phyloP scores from a whole-genome alignment of 176 grass and related monocot species.

The Areca catechu region DNA sequence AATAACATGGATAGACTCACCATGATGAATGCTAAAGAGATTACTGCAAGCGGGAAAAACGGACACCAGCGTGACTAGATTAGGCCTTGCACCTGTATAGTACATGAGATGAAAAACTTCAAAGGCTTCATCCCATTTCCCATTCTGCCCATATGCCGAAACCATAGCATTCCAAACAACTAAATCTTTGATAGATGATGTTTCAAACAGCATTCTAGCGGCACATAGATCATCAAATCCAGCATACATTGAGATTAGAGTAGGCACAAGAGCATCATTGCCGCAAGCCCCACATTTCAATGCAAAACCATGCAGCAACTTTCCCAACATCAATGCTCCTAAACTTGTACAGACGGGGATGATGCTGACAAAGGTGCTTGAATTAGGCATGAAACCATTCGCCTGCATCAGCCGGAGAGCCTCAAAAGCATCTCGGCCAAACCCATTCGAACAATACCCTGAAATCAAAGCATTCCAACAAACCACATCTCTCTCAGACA shows the following conservation, averaged over 20 bases:
- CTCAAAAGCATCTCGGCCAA: conserved; percentile 23
- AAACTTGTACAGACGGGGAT: conserved; percentile 23
- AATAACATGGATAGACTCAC: conserved; percentile 46
- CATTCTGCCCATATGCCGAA: conserved; percentile 33
- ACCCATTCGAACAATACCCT: conserved; percentile 38
- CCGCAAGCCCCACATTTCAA: conserved; percentile 37
- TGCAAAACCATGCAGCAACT: conserved; percentile 35
- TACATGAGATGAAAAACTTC: conserved; percentile 39
- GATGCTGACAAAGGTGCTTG: conserved; percentile 34
- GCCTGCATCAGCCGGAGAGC: conserved; percentile 29
- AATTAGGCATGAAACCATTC: conserved; percentile 28
- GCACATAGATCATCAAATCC: conserved; percentile 29
- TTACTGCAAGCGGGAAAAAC: conserved; percentile 48
- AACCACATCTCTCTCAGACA: conserved; percentile 41
- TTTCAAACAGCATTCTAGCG: conserved; percentile 38
- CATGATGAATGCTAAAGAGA: conserved; percentile 23
- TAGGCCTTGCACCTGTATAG: conserved; percentile 18
- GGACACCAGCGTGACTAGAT: conserved; percentile 47
- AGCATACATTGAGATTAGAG: conserved; percentile 55
- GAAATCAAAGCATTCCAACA: conserved; percentile 59
- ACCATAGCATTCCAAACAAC: conserved; percentile 64
- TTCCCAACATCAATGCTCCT: neutral
- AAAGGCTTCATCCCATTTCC: conserved; percentile 30
- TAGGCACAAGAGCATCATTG: conserved; percentile 34
- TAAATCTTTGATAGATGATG: conserved; percentile 24